Evolutionary conservation across 768 basidiomycete species (phyloP), one percentile per base, ranked within the genome.

Genomic region (Boletus rufocinnamomeus): DNA sequence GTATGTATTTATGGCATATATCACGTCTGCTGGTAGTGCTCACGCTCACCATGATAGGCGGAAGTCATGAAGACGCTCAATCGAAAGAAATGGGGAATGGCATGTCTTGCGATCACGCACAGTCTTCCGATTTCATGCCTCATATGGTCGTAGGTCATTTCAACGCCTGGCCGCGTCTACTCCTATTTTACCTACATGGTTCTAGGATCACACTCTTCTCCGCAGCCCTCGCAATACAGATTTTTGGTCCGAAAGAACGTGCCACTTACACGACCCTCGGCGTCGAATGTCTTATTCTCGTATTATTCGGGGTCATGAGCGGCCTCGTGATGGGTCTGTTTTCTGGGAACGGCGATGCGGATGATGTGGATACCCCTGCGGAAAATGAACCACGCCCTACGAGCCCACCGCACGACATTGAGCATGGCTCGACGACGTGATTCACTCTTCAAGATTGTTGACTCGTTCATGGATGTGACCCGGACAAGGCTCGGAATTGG

Each of bases 111-210:
- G 1, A 65, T 57, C 27, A 55, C 55, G 10, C 63, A 64, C 34
- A 52, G 63, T 41, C 59, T 65, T 17, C 63, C 63, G 0, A 38
- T 61, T 8, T 50, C 63, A 13, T 54, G 21, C 5, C 63, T 65
- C 30, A 27, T 54, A 40, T 64, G 63, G 59, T 61, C 63, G 63
- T 65, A 56, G 8, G 58, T 65, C 40, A 5, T 41, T 16, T 45
- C 6, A 7, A 7, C 19, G 16, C 30, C 3, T 6, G 14, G 7
- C 17, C 3, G n/a, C 10, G 3, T 25, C 21, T 6, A 14, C 35
- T 11, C 37, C 41, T 10, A 10, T 9, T 19, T 47, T 9, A 28
- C 25, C 35, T 4, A 21, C 9, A 21, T 21, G 49, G 2, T 17
- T 51, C 1, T n/a, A 64, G 58, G 7, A 64, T 60, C 17, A 21